A percentile compares a stretch with the other conserved stretches of the same genome.
Evolutionary conservation across 352 stramenopile species (phyloP).

Genomic region (Pythium phragmiticola): DNA sequence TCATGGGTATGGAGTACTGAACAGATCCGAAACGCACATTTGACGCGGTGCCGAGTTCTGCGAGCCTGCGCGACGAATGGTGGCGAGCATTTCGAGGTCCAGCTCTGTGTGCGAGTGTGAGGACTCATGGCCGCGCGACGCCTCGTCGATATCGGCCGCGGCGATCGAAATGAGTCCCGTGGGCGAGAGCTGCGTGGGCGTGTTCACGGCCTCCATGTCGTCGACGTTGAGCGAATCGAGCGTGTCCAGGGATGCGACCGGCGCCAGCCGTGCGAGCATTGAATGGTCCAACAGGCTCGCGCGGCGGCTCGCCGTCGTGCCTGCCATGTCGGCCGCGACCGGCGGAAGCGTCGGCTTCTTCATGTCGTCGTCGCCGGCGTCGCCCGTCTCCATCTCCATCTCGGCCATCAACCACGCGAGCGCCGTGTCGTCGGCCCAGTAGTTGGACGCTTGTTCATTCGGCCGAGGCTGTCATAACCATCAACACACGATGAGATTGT

Average conservation of each 20-base stretch:
- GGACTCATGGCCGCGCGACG: constrained; percentile 29
- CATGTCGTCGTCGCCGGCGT: constrained; percentile 32
- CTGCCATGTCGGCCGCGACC: constrained; percentile 21
- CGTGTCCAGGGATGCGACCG: constrained; percentile 24
- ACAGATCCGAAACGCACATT: constrained; percentile 11
- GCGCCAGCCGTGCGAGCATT: constrained; percentile 32
- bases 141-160: constrained; percentile 80
- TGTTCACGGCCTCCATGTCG: constrained; percentile 43
- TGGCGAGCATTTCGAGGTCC: constrained; percentile 62
- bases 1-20: not conserved
- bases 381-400: constrained; percentile 40
- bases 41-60: constrained; percentile 8
- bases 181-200: constrained; percentile 64
- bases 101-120: constrained; percentile 43
- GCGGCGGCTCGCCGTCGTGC: constrained; percentile 1
- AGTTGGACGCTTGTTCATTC: constrained; percentile 63
- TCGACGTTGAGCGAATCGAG: constrained; percentile 44
- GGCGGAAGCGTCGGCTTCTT: constrained; percentile 51
- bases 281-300: constrained; percentile 19
- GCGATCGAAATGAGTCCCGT: constrained; percentile 81
- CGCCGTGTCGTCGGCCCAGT: constrained; percentile 81
- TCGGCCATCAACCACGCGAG: constrained; percentile 68
- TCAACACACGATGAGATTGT: not conserved
- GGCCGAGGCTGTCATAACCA: constrained; percentile 45
- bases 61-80: constrained; percentile 36